Evolutionary conservation across 2,329 filamentous ascomycete species (phyloP), one percentile per base, ranked within the genome.

Genomic region (Xylariaceae sp.): DNA sequence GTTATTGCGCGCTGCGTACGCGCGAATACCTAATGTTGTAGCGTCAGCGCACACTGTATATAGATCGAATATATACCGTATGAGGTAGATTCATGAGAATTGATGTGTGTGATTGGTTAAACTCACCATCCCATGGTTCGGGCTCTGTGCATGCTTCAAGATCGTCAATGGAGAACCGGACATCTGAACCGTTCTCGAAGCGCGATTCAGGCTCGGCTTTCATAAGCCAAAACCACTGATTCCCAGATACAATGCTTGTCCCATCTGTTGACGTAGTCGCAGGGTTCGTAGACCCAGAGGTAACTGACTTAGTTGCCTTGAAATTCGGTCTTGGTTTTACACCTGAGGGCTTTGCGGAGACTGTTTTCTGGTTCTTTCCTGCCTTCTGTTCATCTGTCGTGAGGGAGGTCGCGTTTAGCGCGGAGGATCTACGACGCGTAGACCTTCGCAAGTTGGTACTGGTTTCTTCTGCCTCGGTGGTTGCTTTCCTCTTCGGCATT

Each of bases 151-250:
- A 85, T 1, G 79, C 76, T 12, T 78, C 76, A 28, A 98, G 68
- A 61, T 97, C 90, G 56, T 97, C 89, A 56, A 98, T 96, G 1
- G 89, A 94, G 66, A 97, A 98, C 52, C 81, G 85, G 34, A 96
- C 88, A 60, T 97, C 90, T 38, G 87, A 72, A 1, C 89, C 91
- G 41, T 89, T 91, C 61, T 95, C 89, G 13, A 89, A 68, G 4
- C 93, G 84, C 3, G 89, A 81, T 54, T 95, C 87, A 0, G 93
- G 91, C 66, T 98, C 87, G 0, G 87, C 87, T 67, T 91, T 93
- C 76, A 93, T 78, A 24, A 93, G 74, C 86, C 87, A 90, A 64
- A 85, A 89, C 64, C 62, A 61, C 42, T 46, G 59, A 4, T 43
- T 54, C 9, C 9, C 26, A 31, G 30, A 6, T 32, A 7, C 13